A percentile compares a stretch with the other conserved stretches of the same genome.
Evolutionary conservation across 1,284 basidiomycete genomes (phyloP).

Genomic region (Mycena sp.): DNA sequence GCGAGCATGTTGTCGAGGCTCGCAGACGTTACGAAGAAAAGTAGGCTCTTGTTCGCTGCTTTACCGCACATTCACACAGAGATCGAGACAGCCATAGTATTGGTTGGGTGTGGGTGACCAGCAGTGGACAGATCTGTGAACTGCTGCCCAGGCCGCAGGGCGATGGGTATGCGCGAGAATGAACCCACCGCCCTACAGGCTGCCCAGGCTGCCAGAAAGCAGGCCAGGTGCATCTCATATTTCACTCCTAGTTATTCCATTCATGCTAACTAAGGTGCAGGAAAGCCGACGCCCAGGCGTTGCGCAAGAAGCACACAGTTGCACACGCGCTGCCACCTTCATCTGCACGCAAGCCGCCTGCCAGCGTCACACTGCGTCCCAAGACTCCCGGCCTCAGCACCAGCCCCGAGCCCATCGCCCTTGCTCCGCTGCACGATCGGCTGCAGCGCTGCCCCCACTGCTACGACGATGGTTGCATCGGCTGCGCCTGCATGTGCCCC

Average conservation of each 20-base stretch:
- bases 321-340: neutral
- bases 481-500: slow-evolving; percentile 1
- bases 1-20: neutral
- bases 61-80: neutral
- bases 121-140: neutral
- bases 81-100: neutral
- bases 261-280: neutral
- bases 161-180: no score
- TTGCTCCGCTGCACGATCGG: neutral
- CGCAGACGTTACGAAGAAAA: neutral
- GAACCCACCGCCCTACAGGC: no score
- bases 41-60: neutral
- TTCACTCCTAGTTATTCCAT: no score
- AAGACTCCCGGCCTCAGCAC: neutral
- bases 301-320: neutral
- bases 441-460: neutral
- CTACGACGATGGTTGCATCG: neutral
- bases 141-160: neutral
- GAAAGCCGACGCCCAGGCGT: neutral
- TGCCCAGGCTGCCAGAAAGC: neutral
- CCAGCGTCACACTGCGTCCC: neutral
- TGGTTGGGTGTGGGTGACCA: neutral
- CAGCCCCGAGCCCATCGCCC: neutral
- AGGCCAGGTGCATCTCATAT: neutral
- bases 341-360: neutral